phyloP scores from a whole-genome alignment of 2,329 filamentous ascomycete genomes.

The Massarina eburnea region DNA sequence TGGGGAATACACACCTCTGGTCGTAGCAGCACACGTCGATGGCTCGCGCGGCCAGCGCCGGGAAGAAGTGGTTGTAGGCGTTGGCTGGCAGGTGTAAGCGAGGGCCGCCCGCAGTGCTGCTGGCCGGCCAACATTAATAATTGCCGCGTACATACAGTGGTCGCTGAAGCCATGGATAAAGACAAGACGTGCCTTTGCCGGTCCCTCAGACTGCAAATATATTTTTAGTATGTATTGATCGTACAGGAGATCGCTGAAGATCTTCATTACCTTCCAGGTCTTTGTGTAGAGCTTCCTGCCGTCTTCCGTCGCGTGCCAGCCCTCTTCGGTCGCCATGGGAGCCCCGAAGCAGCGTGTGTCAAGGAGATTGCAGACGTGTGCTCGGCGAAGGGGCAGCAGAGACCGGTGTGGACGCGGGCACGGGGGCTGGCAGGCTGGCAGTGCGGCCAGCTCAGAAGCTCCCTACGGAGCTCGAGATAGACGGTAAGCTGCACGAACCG shows the following conservation, averaged over 20 bases:
- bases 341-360: not conserved
- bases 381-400: too few species aligned
- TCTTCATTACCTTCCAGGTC: constrained; percentile 56
- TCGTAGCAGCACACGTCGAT: constrained; percentile 80
- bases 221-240: not conserved
- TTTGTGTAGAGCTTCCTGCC: constrained; percentile 61
- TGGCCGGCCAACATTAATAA: too few species aligned
- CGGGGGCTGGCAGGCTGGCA: too few species aligned
- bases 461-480: not conserved
- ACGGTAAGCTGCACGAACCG: not conserved
- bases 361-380: not conserved
- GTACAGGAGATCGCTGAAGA: not conserved
- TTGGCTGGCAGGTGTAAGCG: constrained; percentile 53
- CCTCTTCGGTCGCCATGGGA: constrained; percentile 51
- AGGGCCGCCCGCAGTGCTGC: too few species aligned
- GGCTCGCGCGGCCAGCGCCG: constrained; percentile 66
- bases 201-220: constrained; percentile 54
- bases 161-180: constrained; percentile 92
- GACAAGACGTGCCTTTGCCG: constrained; percentile 69
- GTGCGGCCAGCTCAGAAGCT: not conserved
- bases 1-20: constrained; percentile 57
- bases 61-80: constrained; percentile 75
- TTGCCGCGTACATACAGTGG: constrained; percentile 62
- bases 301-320: constrained; percentile 54
- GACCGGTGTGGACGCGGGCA: too few species aligned